Conservation (phyloP, 768 basidiomycete genomes). For the Guyanaporus albipodus region DNA sequence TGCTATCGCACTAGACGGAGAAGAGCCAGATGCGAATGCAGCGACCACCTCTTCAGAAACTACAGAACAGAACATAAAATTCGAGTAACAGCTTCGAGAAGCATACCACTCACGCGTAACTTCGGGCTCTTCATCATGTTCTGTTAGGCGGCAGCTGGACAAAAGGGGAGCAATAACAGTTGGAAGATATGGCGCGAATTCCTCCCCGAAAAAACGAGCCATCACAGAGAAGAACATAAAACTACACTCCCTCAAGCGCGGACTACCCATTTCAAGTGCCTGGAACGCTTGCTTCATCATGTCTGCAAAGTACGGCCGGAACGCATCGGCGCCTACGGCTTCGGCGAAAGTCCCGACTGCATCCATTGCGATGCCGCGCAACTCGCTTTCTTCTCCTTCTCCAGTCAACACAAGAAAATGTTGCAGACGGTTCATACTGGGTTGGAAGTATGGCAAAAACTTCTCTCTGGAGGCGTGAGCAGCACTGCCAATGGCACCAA, state of each 20-base stretch:
- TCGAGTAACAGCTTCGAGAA: neutral
- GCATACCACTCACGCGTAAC: constrained; percentile 38
- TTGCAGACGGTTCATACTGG: constrained; percentile 83
- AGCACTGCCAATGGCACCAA: constrained; percentile 96
- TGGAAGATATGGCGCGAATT: constrained; percentile 85
- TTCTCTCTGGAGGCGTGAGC: constrained; percentile 91
- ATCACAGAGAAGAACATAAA: constrained; percentile 99
- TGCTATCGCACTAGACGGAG: constrained; percentile 65
- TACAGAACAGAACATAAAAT: constrained; percentile 6
- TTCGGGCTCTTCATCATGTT: constrained; percentile 60
- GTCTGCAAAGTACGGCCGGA: constrained; percentile 93
- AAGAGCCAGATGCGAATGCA: constrained; percentile 70
- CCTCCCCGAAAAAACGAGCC: constrained; percentile 94
- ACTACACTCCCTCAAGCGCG: constrained; percentile 87
- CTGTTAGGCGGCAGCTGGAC: constrained; percentile 75
- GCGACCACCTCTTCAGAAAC: constrained; percentile 54
- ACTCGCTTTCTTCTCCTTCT: constrained; percentile 89
- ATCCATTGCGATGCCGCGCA: constrained; percentile 97
- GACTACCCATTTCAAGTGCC: constrained; percentile 81
- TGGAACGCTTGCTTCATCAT: constrained; percentile 96
- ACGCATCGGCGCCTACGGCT: constrained; percentile 89
- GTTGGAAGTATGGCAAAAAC: constrained; percentile 92
- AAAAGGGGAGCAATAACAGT: constrained; percentile 85
- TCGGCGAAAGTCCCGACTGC: constrained; percentile 98
- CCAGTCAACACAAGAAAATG: constrained; percentile 83